These are phyloP conservation scores for Colletotrichum costaricense DNA, from an alignment of 2,329 filamentous ascomycete genomes.

Conservation along the genomic window DNA sequence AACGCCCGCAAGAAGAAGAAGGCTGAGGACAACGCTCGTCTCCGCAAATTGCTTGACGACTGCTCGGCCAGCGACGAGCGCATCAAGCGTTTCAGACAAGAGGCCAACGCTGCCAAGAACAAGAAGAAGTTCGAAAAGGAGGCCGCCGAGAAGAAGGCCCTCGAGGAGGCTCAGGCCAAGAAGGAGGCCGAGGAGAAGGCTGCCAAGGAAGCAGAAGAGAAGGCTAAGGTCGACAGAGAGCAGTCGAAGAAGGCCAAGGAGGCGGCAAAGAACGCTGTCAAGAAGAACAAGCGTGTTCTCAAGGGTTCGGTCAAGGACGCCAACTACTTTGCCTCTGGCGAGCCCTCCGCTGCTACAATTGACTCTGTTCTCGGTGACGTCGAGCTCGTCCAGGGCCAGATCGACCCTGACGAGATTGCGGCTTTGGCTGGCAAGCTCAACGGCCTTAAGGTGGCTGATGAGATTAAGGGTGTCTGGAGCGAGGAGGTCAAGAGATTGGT, in stretches of 20 bases:
- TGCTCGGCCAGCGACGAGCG: constrained; percentile 87
- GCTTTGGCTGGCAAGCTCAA: constrained; percentile 83
- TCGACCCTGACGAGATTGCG: constrained; percentile 92
- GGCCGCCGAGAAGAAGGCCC: constrained; percentile 87
- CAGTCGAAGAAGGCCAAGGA: constrained; percentile 96
- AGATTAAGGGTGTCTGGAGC: constrained; percentile 87
- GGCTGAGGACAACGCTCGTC: constrained; percentile 93
- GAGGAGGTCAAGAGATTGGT: constrained; percentile 83
- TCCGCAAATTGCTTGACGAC: constrained; percentile 91
- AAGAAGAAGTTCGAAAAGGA: constrained; percentile 93
- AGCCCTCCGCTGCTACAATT: constrained; percentile 80
- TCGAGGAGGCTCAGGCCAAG: constrained; percentile 84
- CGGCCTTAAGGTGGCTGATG: constrained; percentile 80
- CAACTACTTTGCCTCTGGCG: constrained; percentile 89
- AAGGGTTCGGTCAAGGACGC: constrained; percentile 95
- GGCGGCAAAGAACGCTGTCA: constrained; percentile 96
- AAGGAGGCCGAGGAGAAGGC: constrained; percentile 86
- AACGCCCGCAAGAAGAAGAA: constrained; percentile 99
- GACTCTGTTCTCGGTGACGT: constrained; percentile 87
- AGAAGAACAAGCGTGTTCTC: constrained; percentile 99
- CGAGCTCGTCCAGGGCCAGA: constrained; percentile 86
- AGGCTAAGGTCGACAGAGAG: constrained; percentile 86
- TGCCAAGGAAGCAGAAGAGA: constrained; percentile 85
- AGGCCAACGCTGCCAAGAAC: constrained; percentile 94
- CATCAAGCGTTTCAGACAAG: constrained; percentile 96